Evolutionary conservation across 2,329 filamentous ascomycete genomes (phyloP), one percentile per base, ranked within the genome.

Genomic region (Dryadomyces quercus-mongolicae): DNA sequence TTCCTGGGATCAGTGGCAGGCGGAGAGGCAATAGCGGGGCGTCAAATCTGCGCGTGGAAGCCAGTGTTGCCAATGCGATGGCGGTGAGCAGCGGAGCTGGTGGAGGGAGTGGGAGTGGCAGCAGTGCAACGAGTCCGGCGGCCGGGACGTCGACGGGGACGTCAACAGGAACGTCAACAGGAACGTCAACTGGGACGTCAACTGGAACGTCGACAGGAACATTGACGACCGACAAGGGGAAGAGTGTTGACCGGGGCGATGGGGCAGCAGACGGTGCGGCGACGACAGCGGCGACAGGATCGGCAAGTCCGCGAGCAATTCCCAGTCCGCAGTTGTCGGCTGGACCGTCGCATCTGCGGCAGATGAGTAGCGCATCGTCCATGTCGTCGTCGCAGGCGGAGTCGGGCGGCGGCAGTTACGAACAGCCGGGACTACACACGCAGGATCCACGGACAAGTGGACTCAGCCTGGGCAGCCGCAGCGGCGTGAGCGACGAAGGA

Each of bases 331-430:
- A 74, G n/a, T 74, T 74, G 7, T 72, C 76, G 1, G 76, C 80
- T 8, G 80, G 80, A 44, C 79, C 81, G 5, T 87, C 86, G 1
- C 85, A 90, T 65, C 73, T 93, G 18, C 81, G 89, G 22, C 86
- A 94, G 61, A 83, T 93, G 68, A 95, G 89, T 58, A 95, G 86
- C 61, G 85, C 88, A 1, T 95, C 91, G 0, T 95, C 90, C 0
- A 80, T 86, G 0, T 82, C 84, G 9, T 94, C 90, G 0, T 95
- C 88, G 0, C 74, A 84, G 13, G 74, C 81, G 0, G 88, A 92
- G 51, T 87, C 84, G 36, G 72, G 75, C 1, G 71, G 74, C 1
- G 78, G 73, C 34, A 84, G 76, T 62, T 78, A 73, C 58, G 65
- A 61, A 3, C 68, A 67, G 1, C 66, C 65, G 1, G 69, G 66